phyloP scores from a whole-genome alignment of 2,329 filamentous ascomycete species.

The Fusarium floridanum region DNA sequence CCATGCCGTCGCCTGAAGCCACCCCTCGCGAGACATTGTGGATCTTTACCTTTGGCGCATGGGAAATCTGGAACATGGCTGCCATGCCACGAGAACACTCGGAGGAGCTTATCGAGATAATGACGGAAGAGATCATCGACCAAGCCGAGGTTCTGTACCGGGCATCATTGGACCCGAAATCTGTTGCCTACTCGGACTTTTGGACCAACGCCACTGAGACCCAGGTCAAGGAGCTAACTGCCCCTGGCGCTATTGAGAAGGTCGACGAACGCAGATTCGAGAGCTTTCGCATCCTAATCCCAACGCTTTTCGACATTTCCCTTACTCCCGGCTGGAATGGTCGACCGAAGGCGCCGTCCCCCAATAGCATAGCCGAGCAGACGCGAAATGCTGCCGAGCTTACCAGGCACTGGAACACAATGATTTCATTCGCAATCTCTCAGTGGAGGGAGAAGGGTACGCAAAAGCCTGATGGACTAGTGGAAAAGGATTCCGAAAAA shows the following conservation, averaged over 20 bases:
- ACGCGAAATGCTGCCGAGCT: slow-evolving; percentile 67
- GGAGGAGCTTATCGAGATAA: slow-evolving; percentile 52
- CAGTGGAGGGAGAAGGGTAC: slow-evolving; percentile 60
- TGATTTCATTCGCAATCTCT: slow-evolving; percentile 55
- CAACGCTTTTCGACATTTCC: slow-evolving; percentile 66
- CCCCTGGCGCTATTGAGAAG: slow-evolving; percentile 37
- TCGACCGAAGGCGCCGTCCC: slow-evolving; percentile 57
- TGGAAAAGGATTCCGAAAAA: slow-evolving; percentile 36
- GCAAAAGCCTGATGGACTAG: slow-evolving; percentile 54
- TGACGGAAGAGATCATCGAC: slow-evolving; percentile 57
- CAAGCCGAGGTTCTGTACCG: slow-evolving; percentile 63
- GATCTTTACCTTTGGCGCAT: slow-evolving; percentile 66
- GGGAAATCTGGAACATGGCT: slow-evolving; percentile 67
- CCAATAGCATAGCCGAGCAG: slow-evolving; percentile 64
- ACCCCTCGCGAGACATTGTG: slow-evolving; percentile 63
- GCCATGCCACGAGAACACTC: slow-evolving; percentile 58
- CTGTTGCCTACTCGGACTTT: slow-evolving; percentile 61
- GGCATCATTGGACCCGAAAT: slow-evolving; percentile 56
- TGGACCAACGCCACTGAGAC: slow-evolving; percentile 49
- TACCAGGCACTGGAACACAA: slow-evolving; percentile 63
- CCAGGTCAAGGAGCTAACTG: slow-evolving; percentile 45
- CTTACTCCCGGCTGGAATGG: slow-evolving; percentile 66
- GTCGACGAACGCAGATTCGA: slow-evolving; percentile 50
- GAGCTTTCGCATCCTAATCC: slow-evolving; percentile 65
- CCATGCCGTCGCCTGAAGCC: slow-evolving; percentile 49